Conservation (phyloP, 1,284 basidiomycete genomes). For the Peniophora sp. region DNA sequence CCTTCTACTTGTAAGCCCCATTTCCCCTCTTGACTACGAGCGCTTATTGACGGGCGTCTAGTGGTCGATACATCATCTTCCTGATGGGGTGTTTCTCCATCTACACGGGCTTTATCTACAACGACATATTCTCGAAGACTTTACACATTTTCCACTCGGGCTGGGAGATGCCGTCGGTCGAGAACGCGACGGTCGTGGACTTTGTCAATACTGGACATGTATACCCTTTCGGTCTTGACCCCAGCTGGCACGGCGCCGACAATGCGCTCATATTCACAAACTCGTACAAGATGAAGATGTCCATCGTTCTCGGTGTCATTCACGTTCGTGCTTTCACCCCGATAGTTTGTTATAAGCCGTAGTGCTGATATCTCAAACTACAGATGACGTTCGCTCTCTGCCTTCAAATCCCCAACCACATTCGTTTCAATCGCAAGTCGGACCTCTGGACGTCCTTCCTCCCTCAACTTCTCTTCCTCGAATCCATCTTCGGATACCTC, state of each 20-base stretch:
- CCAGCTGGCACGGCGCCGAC: slow-evolving; percentile 91
- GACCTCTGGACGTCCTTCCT: slow-evolving; percentile 94
- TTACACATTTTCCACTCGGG: slow-evolving; percentile 86
- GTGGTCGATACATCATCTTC: slow-evolving; percentile 96
- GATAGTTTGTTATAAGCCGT: slow-evolving; percentile 3
- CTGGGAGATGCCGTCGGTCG: slow-evolving; percentile 70
- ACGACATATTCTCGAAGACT: slow-evolving; percentile 97
- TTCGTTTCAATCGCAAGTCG: slow-evolving; percentile 82
- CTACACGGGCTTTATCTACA: slow-evolving; percentile 97
- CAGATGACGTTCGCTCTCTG: slow-evolving; percentile 99
- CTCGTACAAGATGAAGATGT: slow-evolving; percentile 99
- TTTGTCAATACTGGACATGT: slow-evolving; percentile 51
- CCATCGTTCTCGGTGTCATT: slow-evolving; percentile 92
- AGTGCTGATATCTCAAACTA: slow-evolving; percentile 9
- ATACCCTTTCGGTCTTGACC: slow-evolving; percentile 94
- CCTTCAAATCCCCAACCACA: slow-evolving; percentile 91
- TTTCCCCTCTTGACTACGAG: background rate
- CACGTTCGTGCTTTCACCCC: slow-evolving; percentile 57
- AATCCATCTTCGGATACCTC: slow-evolving; percentile 97
- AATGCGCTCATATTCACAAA: slow-evolving; percentile 94
- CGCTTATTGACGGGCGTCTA: slow-evolving; percentile 20
- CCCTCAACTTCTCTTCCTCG: slow-evolving; percentile 95
- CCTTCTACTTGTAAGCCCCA: slow-evolving; percentile 81
- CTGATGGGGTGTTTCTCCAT: slow-evolving; percentile 95
- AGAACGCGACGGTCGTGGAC: slow-evolving; percentile 44